Evolutionary conservation across 192 early-diverging fungal genomes (phyloP).

Genomic region (Backusella morwellensis): DNA sequence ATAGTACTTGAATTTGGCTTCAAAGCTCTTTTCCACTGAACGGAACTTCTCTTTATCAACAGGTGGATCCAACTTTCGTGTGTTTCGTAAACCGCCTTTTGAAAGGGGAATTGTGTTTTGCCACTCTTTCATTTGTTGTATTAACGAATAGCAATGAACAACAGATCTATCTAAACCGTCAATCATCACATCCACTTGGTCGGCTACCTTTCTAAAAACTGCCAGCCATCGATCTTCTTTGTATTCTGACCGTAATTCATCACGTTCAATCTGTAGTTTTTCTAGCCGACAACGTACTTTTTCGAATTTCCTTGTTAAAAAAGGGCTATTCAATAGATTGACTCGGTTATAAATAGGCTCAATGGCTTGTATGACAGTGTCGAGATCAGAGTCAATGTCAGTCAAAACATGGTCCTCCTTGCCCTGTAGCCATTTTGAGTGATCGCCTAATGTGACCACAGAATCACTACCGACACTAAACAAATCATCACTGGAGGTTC

Average conservation of each 20-base stretch:
- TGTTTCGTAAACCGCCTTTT: conserved; percentile 14
- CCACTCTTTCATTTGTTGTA: conserved; percentile 30
- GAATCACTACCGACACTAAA: conserved; percentile 7
- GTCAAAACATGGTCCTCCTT: conserved; percentile 1
- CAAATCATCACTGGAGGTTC: neutral
- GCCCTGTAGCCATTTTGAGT: conserved; percentile 2
- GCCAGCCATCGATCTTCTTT: conserved; percentile 61
- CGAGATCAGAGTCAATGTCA: neutral
- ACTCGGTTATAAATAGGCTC: neutral
- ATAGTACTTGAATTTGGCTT: conserved; percentile 60
- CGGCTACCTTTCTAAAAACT: conserved; percentile 53
- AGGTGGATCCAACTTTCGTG: conserved; percentile 13
- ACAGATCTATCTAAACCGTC: conserved; percentile 53
- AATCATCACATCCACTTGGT: conserved; percentile 58
- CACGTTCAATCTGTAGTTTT: conserved; percentile 45
- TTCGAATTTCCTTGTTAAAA: conserved; percentile 29
- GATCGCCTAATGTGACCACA: conserved; percentile 3
- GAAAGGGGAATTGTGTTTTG: neutral
- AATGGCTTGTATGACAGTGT: neutral
- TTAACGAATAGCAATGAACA: conserved; percentile 40
- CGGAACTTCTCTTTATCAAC: conserved; percentile 45
- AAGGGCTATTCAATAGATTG: conserved; percentile 21
- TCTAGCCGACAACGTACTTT: conserved; percentile 38
- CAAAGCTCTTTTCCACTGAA: conserved; percentile 48
- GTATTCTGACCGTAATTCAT: conserved; percentile 51